Conservation (phyloP, 163 green algal genomes). For the Volvox carteri region DNA sequence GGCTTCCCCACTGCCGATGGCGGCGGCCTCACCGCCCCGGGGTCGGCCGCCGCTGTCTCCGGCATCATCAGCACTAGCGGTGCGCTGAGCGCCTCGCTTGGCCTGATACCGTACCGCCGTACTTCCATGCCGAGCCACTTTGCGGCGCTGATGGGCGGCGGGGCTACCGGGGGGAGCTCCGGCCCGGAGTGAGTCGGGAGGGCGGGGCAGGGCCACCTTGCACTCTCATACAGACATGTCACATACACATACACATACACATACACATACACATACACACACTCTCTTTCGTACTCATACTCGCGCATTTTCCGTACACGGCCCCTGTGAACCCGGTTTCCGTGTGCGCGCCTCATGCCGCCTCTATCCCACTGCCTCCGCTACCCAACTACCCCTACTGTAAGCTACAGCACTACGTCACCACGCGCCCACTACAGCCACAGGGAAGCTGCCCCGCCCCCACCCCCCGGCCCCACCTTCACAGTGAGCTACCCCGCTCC, state of each 20-base stretch:
- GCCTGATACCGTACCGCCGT: constrained; percentile 26
- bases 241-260: too few species aligned
- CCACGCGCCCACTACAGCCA: too few species aligned
- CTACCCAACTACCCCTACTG: too few species aligned
- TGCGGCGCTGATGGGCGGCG: not conserved
- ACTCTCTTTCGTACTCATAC: not conserved
- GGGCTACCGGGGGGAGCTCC: not conserved
- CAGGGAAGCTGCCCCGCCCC: too few species aligned
- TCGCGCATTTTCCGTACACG: not conserved
- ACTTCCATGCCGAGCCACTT: not conserved
- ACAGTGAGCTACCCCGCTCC: too few species aligned
- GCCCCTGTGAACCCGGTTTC: too few species aligned
- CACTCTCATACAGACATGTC: not conserved
- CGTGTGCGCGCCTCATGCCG: too few species aligned
- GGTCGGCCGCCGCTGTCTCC: not conserved
- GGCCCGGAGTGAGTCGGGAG: not conserved
- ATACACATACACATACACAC: not conserved
- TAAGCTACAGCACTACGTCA: too few species aligned
- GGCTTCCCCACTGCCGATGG: not conserved
- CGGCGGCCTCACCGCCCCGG: not conserved
- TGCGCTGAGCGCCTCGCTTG: not conserved
- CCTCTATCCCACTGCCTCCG: too few species aligned
- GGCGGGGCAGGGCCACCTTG: too few species aligned
- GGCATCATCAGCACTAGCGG: not conserved
- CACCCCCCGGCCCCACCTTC: too few species aligned